Evolutionary conservation across 768 basidiomycete genomes (phyloP), one percentile per base, ranked within the genome.

Genomic region (Termitomyces sp.): DNA sequence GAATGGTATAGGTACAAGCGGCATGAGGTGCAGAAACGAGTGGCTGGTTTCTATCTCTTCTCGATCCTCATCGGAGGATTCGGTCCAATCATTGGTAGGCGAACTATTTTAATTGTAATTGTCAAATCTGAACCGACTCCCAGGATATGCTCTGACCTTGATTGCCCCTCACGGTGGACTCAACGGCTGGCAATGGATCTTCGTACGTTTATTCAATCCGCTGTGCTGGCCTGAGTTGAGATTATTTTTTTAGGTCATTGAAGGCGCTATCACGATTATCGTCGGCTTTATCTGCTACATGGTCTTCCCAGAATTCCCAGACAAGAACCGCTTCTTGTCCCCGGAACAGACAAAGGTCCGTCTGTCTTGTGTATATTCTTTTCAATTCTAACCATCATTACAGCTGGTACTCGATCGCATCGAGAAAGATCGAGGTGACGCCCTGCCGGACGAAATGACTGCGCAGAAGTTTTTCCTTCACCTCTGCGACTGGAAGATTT

Each of bases 21-120:
- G 4, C 71, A 77, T 56, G 79, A 80, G 66, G 77, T 79, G 7
- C 78, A 80, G 59, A 78, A 76, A 48, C 74, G 72, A 18, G 66
- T 76, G 9, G 73, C 74, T 5, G 65, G 65, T 15, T 74, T 76
- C 62, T 73, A 75, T 53, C 65, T 75, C 45, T 69, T 68, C 45
- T 73, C 75, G 4, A 70, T 76, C 35, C 58, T 70, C 44, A 51
- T 73, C 9, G 71, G 70, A 32, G 73, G 75, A 15, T 74, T 72
- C 64, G 67, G 67, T 40, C 56, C 70, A 5, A 67, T 72, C 33
- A 62, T 74, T 32, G 67, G 67, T 66, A 50, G 22, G 65, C 48
- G 13, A 39, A 24, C 13, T 1, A n/a, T 8, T 2, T 2, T 11
- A 4, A 22, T 35, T 15, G 2, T 11, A 5, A 7, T 22, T 38